Conservation (phyloP, 208 protist genomes). For the Porcisia hertigi region DNA sequence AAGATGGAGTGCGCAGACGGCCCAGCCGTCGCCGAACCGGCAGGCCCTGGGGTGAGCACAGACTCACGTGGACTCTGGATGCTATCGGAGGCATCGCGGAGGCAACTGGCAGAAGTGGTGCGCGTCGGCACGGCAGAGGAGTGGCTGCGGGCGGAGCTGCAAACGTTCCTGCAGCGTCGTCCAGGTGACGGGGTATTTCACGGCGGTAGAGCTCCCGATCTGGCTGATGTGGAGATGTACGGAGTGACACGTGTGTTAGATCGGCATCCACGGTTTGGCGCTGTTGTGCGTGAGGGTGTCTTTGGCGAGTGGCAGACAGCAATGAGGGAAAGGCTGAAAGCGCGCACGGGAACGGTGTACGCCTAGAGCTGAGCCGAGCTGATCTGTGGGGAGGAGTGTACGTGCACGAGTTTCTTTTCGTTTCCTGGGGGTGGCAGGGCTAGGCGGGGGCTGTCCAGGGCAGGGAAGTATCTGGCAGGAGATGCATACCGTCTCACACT, state of each 20-base stretch:
- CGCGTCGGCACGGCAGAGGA: conserved; percentile 27
- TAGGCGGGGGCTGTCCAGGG: neutral
- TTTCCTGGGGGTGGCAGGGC: neutral
- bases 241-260: conserved; percentile 66
- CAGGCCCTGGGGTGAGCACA: neutral
- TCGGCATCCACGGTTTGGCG: conserved; percentile 49
- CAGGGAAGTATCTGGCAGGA: neutral
- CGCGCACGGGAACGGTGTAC: conserved; percentile 22
- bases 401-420: conserved; percentile 8
- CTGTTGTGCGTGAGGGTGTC: conserved; percentile 37
- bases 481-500: neutral
- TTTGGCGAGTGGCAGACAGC: conserved; percentile 68
- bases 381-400: neutral
- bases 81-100: conserved; percentile 12
- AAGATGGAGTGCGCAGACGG: conserved; percentile 23
- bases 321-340: conserved; percentile 49
- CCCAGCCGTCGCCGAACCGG: neutral
- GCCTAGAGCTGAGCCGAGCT: conserved; percentile 11
- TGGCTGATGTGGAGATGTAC: conserved; percentile 85
- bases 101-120: conserved; percentile 9
- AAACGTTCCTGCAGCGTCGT: conserved; percentile 40
- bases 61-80: conserved; percentile 25
- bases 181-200: conserved; percentile 48
- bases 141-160: conserved; percentile 57
- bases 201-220: conserved; percentile 64